A percentile compares a stretch with the other conserved stretches of the same genome.
Conservation (phyloP, 1,139 yeast species). For the Kurtzmaniella quercitrusa region DNA sequence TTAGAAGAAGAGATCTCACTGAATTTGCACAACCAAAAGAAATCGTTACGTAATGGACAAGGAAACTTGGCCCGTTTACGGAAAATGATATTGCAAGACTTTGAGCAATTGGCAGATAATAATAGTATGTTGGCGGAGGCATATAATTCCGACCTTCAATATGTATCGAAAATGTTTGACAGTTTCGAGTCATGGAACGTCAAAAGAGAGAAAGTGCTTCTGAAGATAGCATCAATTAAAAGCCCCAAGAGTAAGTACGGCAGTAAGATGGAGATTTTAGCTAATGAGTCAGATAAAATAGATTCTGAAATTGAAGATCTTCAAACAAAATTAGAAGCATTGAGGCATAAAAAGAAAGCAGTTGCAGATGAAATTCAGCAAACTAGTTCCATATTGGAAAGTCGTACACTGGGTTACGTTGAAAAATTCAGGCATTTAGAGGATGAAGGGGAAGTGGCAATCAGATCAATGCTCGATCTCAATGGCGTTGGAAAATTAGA, state of each 20-base stretch:
- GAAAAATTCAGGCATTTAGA: conserved; percentile 41
- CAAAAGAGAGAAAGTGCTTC: conserved; percentile 29
- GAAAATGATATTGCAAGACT: conserved; percentile 20
- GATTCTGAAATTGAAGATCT: conserved; percentile 40
- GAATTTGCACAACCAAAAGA: conserved; percentile 21
- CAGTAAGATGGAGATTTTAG: conserved; percentile 33
- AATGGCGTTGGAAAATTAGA: conserved; percentile 22
- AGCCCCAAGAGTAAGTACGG: conserved; percentile 46
- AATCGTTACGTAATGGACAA: conserved; percentile 27
- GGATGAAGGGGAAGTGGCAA: conserved; percentile 32
- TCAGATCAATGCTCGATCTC: conserved; percentile 20
- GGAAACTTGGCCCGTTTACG: conserved; percentile 27
- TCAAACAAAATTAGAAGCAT: conserved; percentile 32
- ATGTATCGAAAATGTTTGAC: conserved; percentile 24
- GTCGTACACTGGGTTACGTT: conserved; percentile 43
- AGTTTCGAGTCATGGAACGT: conserved; percentile 46
- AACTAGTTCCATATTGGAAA: conserved; percentile 53
- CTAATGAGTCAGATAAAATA: conserved; percentile 29
- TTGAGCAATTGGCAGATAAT: conserved; percentile 37
- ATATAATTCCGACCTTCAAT: conserved; percentile 36
- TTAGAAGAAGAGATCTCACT: conserved; percentile 21
- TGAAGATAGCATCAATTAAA: conserved; percentile 37
- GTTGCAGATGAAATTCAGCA: conserved; percentile 42
- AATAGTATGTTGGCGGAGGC: conserved; percentile 48
- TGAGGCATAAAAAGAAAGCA: conserved; percentile 35